phyloP scores from a whole-genome alignment of 805 yeast species.

The Suhomyces kilbournensis region DNA sequence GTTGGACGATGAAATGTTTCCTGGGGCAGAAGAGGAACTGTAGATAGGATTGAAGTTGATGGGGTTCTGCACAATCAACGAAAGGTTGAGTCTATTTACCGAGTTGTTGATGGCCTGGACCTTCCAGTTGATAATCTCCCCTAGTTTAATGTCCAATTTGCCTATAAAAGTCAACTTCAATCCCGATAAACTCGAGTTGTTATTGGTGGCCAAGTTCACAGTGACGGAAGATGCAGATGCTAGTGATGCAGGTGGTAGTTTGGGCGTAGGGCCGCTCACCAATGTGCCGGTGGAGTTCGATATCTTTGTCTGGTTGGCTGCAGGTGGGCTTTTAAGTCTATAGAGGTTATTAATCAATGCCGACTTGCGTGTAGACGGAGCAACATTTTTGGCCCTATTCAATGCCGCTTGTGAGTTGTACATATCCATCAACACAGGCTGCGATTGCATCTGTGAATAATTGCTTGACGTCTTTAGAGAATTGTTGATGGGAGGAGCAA shows the following conservation, averaged over 20 bases:
- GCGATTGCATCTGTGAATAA: slow-evolving; percentile 22
- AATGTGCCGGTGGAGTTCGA: slow-evolving; percentile 3
- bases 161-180: slow-evolving; percentile 59
- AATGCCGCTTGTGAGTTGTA: background rate
- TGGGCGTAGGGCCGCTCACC: background rate
- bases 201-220: slow-evolving; percentile 32
- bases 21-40: slow-evolving; percentile 6
- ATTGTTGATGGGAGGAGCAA: slow-evolving; percentile 39
- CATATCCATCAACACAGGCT: slow-evolving; percentile 3
- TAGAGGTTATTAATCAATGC: slow-evolving; percentile 20
- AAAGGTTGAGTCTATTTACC: slow-evolving; percentile 46
- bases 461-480: slow-evolving; percentile 27
- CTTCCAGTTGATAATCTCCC: slow-evolving; percentile 59
- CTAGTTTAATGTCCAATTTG: slow-evolving; percentile 55
- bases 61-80: slow-evolving; percentile 39
- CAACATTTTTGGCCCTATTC: background rate
- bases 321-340: slow-evolving; percentile 14
- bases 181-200: slow-evolving; percentile 34
- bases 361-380: slow-evolving; percentile 14
- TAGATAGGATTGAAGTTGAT: slow-evolving; percentile 23
- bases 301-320: background rate
- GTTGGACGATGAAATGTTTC: slow-evolving; percentile 16
- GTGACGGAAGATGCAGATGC: slow-evolving; percentile 31
- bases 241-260: background rate
- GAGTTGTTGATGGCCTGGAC: slow-evolving; percentile 65